A percentile compares a stretch with the other conserved stretches of the same genome.
Conservation (phyloP, 2,329 filamentous ascomycete genomes). For the Corinectria fuckeliana region DNA sequence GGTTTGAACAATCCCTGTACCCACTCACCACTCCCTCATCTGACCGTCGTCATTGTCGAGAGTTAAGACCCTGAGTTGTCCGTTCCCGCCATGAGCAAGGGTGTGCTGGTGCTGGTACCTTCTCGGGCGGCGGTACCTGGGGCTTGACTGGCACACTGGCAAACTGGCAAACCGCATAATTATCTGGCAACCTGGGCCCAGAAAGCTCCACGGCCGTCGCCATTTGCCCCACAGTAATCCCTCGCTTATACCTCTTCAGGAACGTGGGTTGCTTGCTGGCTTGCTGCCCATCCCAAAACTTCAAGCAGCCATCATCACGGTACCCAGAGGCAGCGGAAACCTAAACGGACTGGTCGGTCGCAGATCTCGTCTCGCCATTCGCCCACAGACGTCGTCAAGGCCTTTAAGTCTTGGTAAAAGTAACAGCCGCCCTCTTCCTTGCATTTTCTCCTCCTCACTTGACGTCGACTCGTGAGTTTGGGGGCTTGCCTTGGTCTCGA, state of each 20-base stretch:
- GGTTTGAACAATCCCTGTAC: conserved; percentile 12
- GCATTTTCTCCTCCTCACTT: not conserved
- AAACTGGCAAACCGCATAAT: conserved; percentile 7
- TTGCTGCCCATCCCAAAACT: conserved; percentile 21
- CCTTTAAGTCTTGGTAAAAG: not conserved
- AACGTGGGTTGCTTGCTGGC: conserved; percentile 30
- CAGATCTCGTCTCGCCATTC: not conserved
- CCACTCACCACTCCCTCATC: conserved; percentile 10
- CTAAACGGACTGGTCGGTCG: conserved; percentile 17
- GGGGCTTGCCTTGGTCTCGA: not conserved
- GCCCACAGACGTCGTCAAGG: not conserved
- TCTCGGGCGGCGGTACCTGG: conserved; percentile 16
- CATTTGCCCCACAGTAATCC: conserved; percentile 32
- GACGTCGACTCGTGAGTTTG: not conserved
- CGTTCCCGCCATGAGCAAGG: conserved; percentile 16
- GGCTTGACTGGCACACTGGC: conserved; percentile 10
- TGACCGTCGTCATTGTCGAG: conserved; percentile 7
- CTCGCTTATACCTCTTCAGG: conserved; percentile 36
- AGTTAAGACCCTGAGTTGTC: conserved; percentile 9
- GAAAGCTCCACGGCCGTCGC: conserved; percentile 10
- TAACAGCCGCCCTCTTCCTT: not conserved
- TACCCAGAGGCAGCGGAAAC: conserved; percentile 10
- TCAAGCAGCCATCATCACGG: conserved; percentile 9
- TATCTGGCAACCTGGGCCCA: conserved; percentile 10
- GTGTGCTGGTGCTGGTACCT: conserved; percentile 15